phyloP scores from a whole-genome alignment of 192 early-diverging fungal species.

The Entomortierella lignicola region DNA sequence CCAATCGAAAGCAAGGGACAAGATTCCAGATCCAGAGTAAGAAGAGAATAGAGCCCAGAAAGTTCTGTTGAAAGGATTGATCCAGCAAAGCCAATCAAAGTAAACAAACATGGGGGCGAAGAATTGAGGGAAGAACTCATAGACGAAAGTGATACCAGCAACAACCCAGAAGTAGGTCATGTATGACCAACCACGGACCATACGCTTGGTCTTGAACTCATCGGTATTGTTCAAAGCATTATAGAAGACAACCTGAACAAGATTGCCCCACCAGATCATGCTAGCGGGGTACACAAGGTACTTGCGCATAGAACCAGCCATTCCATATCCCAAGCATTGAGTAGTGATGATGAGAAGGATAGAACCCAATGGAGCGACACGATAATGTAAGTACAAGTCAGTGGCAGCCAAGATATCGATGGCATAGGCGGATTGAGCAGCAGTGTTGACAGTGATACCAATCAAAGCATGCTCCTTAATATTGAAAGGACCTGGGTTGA shows the following conservation, averaged over 20 bases:
- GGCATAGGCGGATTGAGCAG: too few species aligned
- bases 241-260: slow-evolving; percentile 66
- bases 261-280: slow-evolving; percentile 88
- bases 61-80: slow-evolving; percentile 28
- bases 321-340: slow-evolving; percentile 61
- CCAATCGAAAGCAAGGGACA: slow-evolving; percentile 82
- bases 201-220: slow-evolving; percentile 22
- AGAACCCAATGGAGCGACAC: slow-evolving; percentile 10
- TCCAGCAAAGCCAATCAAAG: slow-evolving; percentile 43
- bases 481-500: too few species aligned
- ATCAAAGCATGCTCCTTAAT: too few species aligned
- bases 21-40: slow-evolving; percentile 70
- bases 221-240: slow-evolving; percentile 57
- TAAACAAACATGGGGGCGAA: slow-evolving; percentile 36
- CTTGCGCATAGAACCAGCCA: slow-evolving; percentile 84
- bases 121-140: slow-evolving; percentile 57
- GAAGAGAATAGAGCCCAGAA: slow-evolving; percentile 38
- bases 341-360: slow-evolving; percentile 72
- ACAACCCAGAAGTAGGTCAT: slow-evolving; percentile 57
- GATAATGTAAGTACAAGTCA: slow-evolving; percentile 20
- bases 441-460: too few species aligned
- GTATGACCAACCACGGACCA: slow-evolving; percentile 27
- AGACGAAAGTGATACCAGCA: slow-evolving; percentile 53
- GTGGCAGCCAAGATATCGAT: slow-evolving; percentile 13
- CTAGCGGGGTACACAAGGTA: slow-evolving; percentile 80